Evolutionary conservation across 495 filamentous ascomycete species (phyloP).

Genomic region (Viridothelium virens): DNA sequence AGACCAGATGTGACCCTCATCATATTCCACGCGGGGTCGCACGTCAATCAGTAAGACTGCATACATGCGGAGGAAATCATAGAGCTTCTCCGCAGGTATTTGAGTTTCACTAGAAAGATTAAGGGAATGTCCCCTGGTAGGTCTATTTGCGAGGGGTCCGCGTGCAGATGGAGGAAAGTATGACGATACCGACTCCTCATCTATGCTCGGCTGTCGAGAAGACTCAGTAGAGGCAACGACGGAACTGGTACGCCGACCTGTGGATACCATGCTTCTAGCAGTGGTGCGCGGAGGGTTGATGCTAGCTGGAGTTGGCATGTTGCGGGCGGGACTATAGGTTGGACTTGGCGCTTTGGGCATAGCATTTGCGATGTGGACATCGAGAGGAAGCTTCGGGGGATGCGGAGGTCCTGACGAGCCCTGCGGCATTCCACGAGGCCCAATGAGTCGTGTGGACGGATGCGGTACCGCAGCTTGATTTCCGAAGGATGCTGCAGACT

Average conservation of each 20-base stretch:
- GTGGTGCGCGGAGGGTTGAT: conserved; percentile 44
- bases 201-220: conserved; percentile 25
- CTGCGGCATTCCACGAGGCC: conserved; percentile 51
- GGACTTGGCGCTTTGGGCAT: conserved; percentile 77
- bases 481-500: conserved; percentile 30
- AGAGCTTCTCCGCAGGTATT: conserved; percentile 58
- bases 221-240: conserved; percentile 22
- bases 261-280: conserved; percentile 36
- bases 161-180: conserved; percentile 30
- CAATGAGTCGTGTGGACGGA: conserved; percentile 38
- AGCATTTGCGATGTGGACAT: conserved; percentile 41
- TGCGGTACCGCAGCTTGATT: conserved; percentile 8
- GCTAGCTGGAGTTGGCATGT: conserved; percentile 45
- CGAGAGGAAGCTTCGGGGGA: conserved; percentile 50
- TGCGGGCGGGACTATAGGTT: conserved; percentile 69
- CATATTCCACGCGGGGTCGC: conserved; percentile 70
- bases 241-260: conserved; percentile 32
- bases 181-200: conserved; percentile 23
- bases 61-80: conserved; percentile 52
- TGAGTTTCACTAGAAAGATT: conserved; percentile 53
- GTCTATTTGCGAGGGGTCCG: not conserved
- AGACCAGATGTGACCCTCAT: conserved; percentile 78
- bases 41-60: conserved; percentile 80
- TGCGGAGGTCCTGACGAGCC: conserved; percentile 38
- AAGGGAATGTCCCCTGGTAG: conserved; percentile 33